Percentiles rank a stretch among this genome's conserved stretches.
phyloP scores from a whole-genome alignment of 75 land plant species.

The Pseudotsuga menziesii region DNA sequence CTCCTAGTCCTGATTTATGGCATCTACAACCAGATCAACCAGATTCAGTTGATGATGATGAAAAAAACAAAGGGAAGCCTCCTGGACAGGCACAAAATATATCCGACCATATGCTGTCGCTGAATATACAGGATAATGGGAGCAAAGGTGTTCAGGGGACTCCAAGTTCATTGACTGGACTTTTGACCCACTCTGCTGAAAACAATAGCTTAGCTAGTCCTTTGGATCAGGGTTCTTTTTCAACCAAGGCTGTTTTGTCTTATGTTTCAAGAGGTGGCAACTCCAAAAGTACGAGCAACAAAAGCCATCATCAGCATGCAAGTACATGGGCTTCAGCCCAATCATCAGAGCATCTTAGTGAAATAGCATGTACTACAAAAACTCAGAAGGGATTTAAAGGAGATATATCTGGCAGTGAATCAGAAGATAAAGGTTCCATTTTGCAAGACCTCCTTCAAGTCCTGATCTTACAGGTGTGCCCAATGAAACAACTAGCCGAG shows the following conservation, averaged over 20 bases:
- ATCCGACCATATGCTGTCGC: neutral
- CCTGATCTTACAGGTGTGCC: slow-evolving; percentile 55
- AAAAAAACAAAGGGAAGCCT: neutral
- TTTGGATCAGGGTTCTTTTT: neutral
- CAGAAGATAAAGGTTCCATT: slow-evolving; percentile 34
- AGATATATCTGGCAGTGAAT: slow-evolving; percentile 14
- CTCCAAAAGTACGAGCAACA: slow-evolving; percentile 31
- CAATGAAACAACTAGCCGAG: slow-evolving; percentile 19
- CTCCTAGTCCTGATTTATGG: slow-evolving; percentile 27
- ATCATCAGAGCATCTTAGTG: slow-evolving; percentile 10
- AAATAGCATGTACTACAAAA: slow-evolving; percentile 16
- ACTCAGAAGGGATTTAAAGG: slow-evolving; percentile 19
- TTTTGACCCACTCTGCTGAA: slow-evolving; percentile 11
- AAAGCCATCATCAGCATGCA: slow-evolving; percentile 6
- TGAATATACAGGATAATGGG: slow-evolving; percentile 13
- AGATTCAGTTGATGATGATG: slow-evolving; percentile 5
- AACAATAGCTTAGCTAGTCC: neutral
- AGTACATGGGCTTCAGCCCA: slow-evolving; percentile 21
- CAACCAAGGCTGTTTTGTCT: neutral
- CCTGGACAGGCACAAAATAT: neutral
- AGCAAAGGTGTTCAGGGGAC: slow-evolving; percentile 5
- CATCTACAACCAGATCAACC: slow-evolving; percentile 14
- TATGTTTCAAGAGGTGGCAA: slow-evolving; percentile 6
- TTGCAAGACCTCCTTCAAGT: slow-evolving; percentile 59
- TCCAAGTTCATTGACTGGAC: slow-evolving; percentile 10